These are phyloP conservation scores for Citrus cavaleriei DNA, from an alignment of 345 rosid species.

Conservation along the genomic window DNA sequence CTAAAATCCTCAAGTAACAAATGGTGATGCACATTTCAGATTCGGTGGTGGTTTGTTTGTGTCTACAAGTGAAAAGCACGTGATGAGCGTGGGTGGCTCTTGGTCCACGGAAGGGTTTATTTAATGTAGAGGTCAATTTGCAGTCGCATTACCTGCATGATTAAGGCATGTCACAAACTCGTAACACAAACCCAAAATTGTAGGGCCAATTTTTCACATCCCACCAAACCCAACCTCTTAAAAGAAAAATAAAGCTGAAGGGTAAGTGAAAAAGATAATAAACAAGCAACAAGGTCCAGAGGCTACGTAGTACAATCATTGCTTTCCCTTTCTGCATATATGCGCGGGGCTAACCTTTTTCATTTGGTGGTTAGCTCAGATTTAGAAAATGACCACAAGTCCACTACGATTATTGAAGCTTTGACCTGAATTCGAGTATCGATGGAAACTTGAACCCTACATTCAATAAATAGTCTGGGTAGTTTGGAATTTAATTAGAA, in stretches of 20 bases:
- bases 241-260: neutral
- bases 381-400: neutral
- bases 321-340: neutral
- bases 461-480: neutral
- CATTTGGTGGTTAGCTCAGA: neutral
- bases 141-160: no score
- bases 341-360: neutral
- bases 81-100: slow-evolving; percentile 19
- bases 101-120: neutral
- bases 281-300: neutral
- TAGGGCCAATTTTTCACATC: neutral
- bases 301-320: neutral
- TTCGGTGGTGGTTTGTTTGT: neutral
- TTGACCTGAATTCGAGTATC: neutral
- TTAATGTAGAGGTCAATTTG: neutral
- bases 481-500: neutral
- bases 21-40: no score
- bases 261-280: neutral
- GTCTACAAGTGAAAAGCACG: slow-evolving; percentile 5
- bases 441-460: neutral
- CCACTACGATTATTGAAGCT: neutral
- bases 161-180: no score
- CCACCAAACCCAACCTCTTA: neutral
- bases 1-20: no score
- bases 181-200: neutral